Percentiles rank a stretch among this genome's conserved stretches.
These are phyloP conservation scores for Pseudoscleropodium purum DNA, from an alignment of 225 moss, liverwort and hornwort genomes.

Conservation along the genomic window DNA sequence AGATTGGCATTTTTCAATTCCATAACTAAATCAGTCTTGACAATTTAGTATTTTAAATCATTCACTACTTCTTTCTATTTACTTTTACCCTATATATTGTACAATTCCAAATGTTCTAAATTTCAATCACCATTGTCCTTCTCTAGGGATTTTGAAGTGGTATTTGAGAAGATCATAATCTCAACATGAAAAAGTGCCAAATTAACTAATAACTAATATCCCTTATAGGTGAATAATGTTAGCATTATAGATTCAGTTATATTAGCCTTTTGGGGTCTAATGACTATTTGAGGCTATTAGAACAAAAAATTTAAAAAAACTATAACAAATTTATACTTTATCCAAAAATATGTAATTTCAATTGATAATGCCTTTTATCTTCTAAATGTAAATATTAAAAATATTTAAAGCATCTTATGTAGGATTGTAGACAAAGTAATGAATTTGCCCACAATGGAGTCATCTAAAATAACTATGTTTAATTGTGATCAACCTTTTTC, in stretches of 20 bases:
- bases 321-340: background rate
- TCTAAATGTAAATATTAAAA: background rate
- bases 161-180: background rate
- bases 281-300: background rate
- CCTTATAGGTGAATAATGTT: background rate
- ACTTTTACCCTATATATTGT: too few relatives aligned
- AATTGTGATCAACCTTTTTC: background rate
- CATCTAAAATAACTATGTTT: background rate
- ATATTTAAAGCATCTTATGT: background rate
- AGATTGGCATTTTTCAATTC: too few relatives aligned
- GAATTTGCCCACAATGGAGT: accelerated
- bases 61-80: too few relatives aligned
- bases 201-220: background rate
- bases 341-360: background rate
- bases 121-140: background rate
- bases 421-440: background rate
- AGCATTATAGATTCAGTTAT: background rate
- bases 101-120: too few relatives aligned
- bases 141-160: background rate
- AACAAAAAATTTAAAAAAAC: background rate
- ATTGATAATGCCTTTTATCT: background rate
- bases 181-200: accelerated
- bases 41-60: too few relatives aligned
- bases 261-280: background rate
- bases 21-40: too few relatives aligned